Evolutionary conservation across 2,329 filamentous ascomycete species (phyloP).

Genomic region (Colletotrichum sp.): DNA sequence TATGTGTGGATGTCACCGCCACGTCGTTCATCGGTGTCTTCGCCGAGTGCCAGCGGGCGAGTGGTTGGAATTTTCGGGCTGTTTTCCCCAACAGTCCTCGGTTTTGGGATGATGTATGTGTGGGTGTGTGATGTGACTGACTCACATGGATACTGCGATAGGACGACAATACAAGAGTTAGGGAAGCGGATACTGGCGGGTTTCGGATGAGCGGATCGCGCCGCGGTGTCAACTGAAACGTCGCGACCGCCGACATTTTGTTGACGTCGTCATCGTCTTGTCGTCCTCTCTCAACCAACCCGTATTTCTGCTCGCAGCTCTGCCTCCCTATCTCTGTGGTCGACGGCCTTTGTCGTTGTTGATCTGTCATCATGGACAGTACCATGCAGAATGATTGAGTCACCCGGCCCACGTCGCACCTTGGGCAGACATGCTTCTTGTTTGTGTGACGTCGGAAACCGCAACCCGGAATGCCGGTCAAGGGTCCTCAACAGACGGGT

Average conservation of each 20-base stretch:
- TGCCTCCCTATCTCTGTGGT: background rate
- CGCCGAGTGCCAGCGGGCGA: background rate
- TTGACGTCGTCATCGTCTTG: background rate
- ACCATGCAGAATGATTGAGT: background rate
- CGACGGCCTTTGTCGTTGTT: background rate
- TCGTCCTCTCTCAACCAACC: background rate
- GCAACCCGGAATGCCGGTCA: background rate
- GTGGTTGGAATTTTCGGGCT: background rate
- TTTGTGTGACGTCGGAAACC: background rate
- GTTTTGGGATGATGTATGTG: background rate
- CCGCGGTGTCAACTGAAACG: background rate
- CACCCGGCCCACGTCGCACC: background rate
- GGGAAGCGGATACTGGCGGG: background rate
- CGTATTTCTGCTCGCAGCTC: background rate
- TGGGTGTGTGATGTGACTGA: background rate
- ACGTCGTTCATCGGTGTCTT: background rate
- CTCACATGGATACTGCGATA: background rate
- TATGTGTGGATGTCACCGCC: background rate
- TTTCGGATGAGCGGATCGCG: background rate
- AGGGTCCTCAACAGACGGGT: background rate
- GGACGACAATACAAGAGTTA: background rate
- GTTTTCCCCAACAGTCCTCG: background rate
- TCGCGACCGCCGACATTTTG: background rate
- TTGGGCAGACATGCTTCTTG: constrained; percentile 5
- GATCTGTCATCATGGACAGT: background rate